A percentile compares a stretch with the other conserved stretches of the same genome.
Conservation (phyloP, 176 grass and related monocot species). For the Carex kokanica region DNA sequence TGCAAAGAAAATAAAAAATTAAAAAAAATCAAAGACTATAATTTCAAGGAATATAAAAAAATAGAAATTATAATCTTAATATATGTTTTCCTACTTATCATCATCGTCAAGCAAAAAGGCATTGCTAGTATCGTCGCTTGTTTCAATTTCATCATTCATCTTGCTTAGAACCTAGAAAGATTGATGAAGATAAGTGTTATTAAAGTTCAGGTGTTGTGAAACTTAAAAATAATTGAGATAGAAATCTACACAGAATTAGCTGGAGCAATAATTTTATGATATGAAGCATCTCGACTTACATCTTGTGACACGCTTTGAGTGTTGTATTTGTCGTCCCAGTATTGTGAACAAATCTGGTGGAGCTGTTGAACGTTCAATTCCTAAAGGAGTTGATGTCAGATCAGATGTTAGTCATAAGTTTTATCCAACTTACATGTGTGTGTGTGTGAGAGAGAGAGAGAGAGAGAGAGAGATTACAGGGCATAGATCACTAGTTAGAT, state of each 20-base stretch:
- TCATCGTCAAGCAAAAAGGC: constrained; percentile 58
- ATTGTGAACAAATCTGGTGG: constrained; percentile 79
- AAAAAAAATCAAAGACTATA: not conserved
- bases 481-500: constrained; percentile 73
- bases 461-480: constrained; percentile 44
- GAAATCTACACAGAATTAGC: not conserved
- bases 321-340: constrained; percentile 97
- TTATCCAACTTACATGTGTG: not conserved
- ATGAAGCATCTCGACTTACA: constrained; percentile 45
- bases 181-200: not conserved
- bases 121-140: constrained; percentile 23
- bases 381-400: constrained; percentile 33
- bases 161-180: constrained; percentile 52
- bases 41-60: not conserved
- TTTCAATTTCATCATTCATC: constrained; percentile 43
- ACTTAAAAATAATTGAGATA: constrained; percentile 5
- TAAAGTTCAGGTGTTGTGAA: constrained; percentile 4
- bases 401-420: constrained; percentile 9
- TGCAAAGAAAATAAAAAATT: constrained; percentile 27
- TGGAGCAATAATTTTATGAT: constrained; percentile 15
- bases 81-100: not conserved
- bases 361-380: constrained; percentile 71
- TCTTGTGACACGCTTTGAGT: constrained; percentile 77
- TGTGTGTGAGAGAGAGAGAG: not conserved
- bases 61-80: not conserved